phyloP scores from a whole-genome alignment of 352 stramenopile genomes.

The Pythium myriotylum region DNA sequence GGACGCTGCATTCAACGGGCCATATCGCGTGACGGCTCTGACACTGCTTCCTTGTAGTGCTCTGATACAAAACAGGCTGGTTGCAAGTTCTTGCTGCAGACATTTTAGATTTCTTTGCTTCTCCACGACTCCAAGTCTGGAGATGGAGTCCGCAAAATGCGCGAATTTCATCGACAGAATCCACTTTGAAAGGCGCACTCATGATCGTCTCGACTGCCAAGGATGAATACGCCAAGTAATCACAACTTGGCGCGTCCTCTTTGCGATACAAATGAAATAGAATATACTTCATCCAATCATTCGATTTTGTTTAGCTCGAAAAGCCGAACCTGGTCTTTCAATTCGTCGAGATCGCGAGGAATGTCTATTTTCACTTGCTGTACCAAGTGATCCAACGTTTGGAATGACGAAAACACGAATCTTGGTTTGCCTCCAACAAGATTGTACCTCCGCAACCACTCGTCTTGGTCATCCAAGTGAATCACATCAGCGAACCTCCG shows the following conservation, averaged over 20 bases:
- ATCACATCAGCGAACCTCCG: too few species aligned
- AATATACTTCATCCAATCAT: constrained; percentile 21
- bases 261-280: constrained; percentile 18
- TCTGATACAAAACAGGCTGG: constrained; percentile 10
- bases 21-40: too few species aligned
- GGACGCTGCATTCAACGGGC: constrained; percentile 17
- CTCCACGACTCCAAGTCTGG: constrained; percentile 17
- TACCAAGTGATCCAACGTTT: too few species aligned
- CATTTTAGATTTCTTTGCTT: constrained; percentile 24
- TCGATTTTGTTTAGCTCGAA: constrained; percentile 2
- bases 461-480: too few species aligned
- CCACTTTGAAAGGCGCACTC: constrained; percentile 10
- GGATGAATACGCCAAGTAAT: constrained; percentile 21
- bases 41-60: constrained; percentile 2
- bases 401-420: too few species aligned
- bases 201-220: constrained; percentile 17
- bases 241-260: constrained; percentile 6
- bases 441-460: too few species aligned
- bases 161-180: constrained; percentile 17
- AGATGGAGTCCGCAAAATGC: constrained; percentile 17
- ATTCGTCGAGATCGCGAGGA: too few species aligned
- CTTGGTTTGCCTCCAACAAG: too few species aligned
- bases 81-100: constrained; percentile 20
- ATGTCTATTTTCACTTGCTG: too few species aligned
- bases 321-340: too few species aligned